Percentiles rank a stretch among this genome's conserved stretches.
phyloP scores from a whole-genome alignment of 139 green algal species.

The Micromonas commoda region DNA sequence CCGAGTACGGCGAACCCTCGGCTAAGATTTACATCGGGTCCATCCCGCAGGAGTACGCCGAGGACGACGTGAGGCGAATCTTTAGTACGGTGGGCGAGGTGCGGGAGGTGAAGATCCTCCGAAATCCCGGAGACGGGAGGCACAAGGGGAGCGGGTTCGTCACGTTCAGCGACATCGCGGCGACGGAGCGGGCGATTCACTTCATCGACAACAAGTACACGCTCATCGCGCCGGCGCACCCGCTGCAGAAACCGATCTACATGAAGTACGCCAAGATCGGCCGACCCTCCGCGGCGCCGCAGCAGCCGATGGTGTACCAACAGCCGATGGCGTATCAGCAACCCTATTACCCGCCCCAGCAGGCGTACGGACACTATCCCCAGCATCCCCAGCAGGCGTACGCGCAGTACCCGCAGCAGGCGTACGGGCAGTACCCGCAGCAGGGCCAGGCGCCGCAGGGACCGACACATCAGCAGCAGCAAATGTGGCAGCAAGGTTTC shows the following conservation, averaged over 20 bases:
- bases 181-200: background rate
- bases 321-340: no score
- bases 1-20: background rate
- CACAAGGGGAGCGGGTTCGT: slow-evolving; percentile 15
- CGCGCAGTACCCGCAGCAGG: background rate
- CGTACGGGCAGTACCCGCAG: background rate
- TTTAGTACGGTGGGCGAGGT: background rate
- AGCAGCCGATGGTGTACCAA: no score
- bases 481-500: background rate
- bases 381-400: background rate
- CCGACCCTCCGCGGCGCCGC: no score
- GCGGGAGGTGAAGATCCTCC: background rate
- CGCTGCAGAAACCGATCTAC: slow-evolving; percentile 2
- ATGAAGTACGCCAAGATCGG: background rate
- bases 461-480: background rate
- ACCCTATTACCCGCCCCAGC: background rate
- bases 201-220: slow-evolving; percentile 3
- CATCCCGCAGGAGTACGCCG: background rate
- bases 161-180: background rate
- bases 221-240: background rate
- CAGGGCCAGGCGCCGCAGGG: background rate
- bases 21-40: background rate
- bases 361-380: background rate
- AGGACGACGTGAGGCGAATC: background rate
- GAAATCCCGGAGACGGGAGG: background rate